phyloP scores from a whole-genome alignment of 2,329 filamentous ascomycete genomes.

The Colletotrichum sp. region DNA sequence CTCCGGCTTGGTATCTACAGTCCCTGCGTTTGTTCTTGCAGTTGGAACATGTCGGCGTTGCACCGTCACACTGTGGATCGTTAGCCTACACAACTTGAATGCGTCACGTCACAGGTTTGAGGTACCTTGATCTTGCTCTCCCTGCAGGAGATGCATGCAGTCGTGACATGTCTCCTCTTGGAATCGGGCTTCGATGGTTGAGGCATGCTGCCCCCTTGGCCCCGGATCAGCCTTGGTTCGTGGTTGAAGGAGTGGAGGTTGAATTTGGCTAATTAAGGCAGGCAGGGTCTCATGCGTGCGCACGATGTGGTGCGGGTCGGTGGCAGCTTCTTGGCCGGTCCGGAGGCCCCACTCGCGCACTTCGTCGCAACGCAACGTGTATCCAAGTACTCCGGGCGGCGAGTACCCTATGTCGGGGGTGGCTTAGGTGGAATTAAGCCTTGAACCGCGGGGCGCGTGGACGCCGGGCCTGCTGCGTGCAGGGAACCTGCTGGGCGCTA shows the following conservation, averaged over 20 bases:
- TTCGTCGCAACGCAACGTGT: background rate
- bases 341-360: background rate
- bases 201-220: background rate
- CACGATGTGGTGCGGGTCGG: background rate
- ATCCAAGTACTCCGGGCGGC: background rate
- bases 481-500: background rate
- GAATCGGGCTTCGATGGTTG: background rate
- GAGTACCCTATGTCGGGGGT: background rate
- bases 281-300: background rate
- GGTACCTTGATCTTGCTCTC: slow-evolving; percentile 48
- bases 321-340: background rate
- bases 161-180: slow-evolving; percentile 45
- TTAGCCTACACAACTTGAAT: background rate
- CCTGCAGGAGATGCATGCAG: slow-evolving; percentile 46
- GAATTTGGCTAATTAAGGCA: background rate
- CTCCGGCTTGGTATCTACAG: slow-evolving; percentile 1
- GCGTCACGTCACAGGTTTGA: no score
- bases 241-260: background rate
- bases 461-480: background rate
- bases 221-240: background rate
- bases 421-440: background rate
- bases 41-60: slow-evolving; percentile 4
- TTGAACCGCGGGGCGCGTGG: background rate
- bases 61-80: background rate
- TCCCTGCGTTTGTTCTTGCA: background rate